Percentiles rank a stretch among this genome's conserved stretches.
Conservation (phyloP, 2,329 filamentous ascomycete species). For the Alternaria postmessia region DNA sequence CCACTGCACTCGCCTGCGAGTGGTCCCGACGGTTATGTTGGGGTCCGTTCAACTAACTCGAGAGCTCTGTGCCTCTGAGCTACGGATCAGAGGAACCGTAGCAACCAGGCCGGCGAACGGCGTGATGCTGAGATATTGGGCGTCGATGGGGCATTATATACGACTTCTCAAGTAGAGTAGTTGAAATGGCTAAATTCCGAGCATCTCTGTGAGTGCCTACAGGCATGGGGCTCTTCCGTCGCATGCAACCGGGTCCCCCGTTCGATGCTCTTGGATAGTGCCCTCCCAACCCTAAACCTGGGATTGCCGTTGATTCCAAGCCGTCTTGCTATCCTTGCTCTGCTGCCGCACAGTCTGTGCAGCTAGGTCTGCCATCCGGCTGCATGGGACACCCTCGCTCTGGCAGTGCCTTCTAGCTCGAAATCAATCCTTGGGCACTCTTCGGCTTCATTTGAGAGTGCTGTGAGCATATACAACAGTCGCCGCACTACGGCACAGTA, state of each 20-base stretch:
- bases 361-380: constrained; percentile 27
- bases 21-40: constrained; percentile 17
- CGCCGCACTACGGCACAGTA: constrained; percentile 26
- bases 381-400: constrained; percentile 43
- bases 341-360: constrained; percentile 41
- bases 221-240: constrained; percentile 33
- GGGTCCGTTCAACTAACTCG: constrained; percentile 13
- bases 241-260: constrained; percentile 40
- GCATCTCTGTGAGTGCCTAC: constrained; percentile 35
- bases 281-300: constrained; percentile 42
- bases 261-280: constrained; percentile 34
- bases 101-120: constrained; percentile 26
- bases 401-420: constrained; percentile 34
- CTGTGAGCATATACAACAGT: constrained; percentile 34
- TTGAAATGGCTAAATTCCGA: constrained; percentile 45
- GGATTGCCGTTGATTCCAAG: constrained; percentile 45
- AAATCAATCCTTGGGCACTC: constrained; percentile 32
- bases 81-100: constrained; percentile 41
- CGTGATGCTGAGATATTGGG: constrained; percentile 37
- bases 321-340: constrained; percentile 34
- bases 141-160: constrained; percentile 40
- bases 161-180: constrained; percentile 44
- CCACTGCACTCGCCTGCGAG: constrained; percentile 26
- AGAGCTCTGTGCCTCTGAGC: constrained; percentile 10
- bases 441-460: constrained; percentile 20